Percentiles rank a stretch among this genome's conserved stretches.
phyloP scores from a whole-genome alignment of 345 rosid species.

The Syzygium jambos region DNA sequence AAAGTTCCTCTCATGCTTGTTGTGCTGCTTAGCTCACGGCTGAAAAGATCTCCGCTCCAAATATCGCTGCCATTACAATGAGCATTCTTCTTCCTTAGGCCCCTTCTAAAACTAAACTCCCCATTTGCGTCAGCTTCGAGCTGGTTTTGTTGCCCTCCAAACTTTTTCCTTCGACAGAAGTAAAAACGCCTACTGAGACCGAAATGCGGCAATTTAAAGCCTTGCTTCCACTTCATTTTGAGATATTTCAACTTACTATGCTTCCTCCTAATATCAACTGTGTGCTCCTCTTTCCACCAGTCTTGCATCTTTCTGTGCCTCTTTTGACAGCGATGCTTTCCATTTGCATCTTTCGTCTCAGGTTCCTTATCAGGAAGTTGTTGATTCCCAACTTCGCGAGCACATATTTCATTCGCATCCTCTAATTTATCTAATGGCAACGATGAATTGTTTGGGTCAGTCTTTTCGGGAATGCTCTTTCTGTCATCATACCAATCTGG shows the following conservation, averaged over 20 bases:
- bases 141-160: conserved; percentile 21
- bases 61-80: conserved; percentile 68
- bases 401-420: conserved; percentile 25
- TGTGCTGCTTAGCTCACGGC: conserved; percentile 96
- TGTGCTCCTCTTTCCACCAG: conserved; percentile 98
- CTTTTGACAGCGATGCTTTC: conserved; percentile 32
- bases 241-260: conserved; percentile 24
- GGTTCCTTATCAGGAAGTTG: conserved; percentile 25
- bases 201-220: conserved; percentile 47
- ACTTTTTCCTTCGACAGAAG: conserved; percentile 31
- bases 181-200: conserved; percentile 33
- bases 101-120: conserved; percentile 92
- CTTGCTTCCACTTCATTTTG: conserved; percentile 54
- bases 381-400: conserved; percentile 23
- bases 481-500: conserved; percentile 85
- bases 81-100: conserved; percentile 50
- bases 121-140: conserved; percentile 39
- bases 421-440: conserved; percentile 33
- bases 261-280: conserved; percentile 51
- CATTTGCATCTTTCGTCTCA: conserved; percentile 34
- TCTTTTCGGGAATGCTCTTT: conserved; percentile 37
- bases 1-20: conserved; percentile 98
- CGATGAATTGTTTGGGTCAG: conserved; percentile 21
- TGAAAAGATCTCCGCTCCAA: conserved; percentile 95
- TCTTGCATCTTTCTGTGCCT: conserved; percentile 80